phyloP scores from a whole-genome alignment of 2,329 filamentous ascomycete species.

The Cercospora canescens region DNA sequence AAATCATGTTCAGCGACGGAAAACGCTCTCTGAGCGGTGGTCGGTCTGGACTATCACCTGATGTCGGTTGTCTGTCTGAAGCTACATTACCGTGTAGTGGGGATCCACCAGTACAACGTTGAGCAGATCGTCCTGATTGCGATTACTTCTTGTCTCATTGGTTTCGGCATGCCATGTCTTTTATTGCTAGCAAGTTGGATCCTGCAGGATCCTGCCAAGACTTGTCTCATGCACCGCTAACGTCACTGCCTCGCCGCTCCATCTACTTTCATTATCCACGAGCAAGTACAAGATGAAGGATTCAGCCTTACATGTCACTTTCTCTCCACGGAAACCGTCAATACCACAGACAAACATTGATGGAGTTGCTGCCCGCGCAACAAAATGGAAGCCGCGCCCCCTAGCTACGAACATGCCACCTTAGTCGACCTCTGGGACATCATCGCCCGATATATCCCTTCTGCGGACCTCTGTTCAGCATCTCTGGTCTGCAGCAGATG shows the following conservation, averaged over 20 bases:
- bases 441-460: conserved; percentile 57
- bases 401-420: conserved; percentile 60
- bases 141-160: not conserved
- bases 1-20: too few species aligned
- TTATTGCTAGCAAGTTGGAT: not conserved
- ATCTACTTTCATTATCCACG: not conserved
- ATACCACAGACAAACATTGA: not conserved
- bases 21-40: too few species aligned
- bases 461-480: conserved; percentile 56
- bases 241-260: not conserved
- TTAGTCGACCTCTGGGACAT: conserved; percentile 57
- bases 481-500: conserved; percentile 58
- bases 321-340: not conserved
- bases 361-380: not conserved
- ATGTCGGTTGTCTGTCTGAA: too few species aligned
- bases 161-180: not conserved
- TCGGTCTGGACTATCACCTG: too few species aligned
- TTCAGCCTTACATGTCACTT: not conserved
- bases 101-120: too few species aligned
- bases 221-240: not conserved
- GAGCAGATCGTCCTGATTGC: too few species aligned
- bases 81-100: too few species aligned
- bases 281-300: not conserved
- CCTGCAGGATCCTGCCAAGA: not conserved
- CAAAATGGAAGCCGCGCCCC: conserved; percentile 58